Evolutionary conservation across 2,329 filamentous ascomycete genomes (phyloP).

Genomic region (Ophiobolus disseminans): DNA sequence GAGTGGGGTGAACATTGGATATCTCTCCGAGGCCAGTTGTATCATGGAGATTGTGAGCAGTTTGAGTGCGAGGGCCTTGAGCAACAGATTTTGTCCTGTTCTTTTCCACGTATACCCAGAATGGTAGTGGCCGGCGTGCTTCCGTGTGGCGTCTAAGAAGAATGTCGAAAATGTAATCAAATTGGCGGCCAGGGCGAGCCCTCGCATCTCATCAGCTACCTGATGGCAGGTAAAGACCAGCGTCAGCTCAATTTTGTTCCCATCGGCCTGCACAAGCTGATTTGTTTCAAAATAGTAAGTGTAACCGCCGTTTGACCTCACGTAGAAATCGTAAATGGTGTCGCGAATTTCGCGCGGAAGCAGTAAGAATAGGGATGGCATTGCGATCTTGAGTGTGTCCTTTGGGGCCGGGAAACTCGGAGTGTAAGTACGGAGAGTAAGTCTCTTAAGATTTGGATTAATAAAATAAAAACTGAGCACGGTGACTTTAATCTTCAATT

Average conservation of each 20-base stretch:
- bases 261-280: slow-evolving; percentile 3
- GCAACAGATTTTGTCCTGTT: no score
- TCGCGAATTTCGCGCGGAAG: slow-evolving; percentile 19
- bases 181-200: slow-evolving; percentile 3
- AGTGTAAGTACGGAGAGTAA: no score
- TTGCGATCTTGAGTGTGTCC: no score
- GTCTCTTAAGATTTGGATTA: no score
- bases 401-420: no score
- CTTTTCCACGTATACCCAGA: no score
- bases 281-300: slow-evolving; percentile 2
- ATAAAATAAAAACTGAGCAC: no score
- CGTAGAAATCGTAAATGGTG: slow-evolving; percentile 15
- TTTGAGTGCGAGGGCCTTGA: not conserved
- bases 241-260: slow-evolving; percentile 5
- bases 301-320: slow-evolving; percentile 11
- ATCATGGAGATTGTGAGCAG: not conserved
- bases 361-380: not conserved
- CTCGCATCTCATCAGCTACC: slow-evolving; percentile 8
- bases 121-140: not conserved
- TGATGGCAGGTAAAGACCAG: slow-evolving; percentile 9
- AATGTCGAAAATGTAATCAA: not conserved
- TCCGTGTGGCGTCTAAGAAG: not conserved
- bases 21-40: not conserved
- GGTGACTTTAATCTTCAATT: no score
- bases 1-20: not conserved